Conservation (phyloP, 148 eudicot genomes). For the Vaccinium myrtillus region DNA sequence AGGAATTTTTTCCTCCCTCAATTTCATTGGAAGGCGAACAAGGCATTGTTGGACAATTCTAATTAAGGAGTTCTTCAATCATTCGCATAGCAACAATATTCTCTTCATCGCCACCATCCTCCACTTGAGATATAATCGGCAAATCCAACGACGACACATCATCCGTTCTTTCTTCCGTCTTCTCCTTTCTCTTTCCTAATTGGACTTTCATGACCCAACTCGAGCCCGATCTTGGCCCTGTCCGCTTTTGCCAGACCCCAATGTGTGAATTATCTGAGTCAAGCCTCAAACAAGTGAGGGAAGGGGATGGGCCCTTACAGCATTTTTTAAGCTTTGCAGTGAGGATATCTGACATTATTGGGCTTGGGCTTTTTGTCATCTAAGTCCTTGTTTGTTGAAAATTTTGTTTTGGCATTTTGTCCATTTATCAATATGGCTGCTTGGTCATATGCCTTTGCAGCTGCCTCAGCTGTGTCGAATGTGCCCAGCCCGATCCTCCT, state of each 20-base stretch:
- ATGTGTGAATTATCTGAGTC: slow-evolving; percentile 78
- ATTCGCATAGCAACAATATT: slow-evolving; percentile 69
- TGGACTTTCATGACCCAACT: slow-evolving; percentile 81
- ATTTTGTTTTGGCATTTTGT: slow-evolving; percentile 80
- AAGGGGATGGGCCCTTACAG: slow-evolving; percentile 72
- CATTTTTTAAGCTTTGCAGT: slow-evolving; percentile 61
- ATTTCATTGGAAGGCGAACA: slow-evolving; percentile 2
- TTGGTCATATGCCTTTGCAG: slow-evolving; percentile 86
- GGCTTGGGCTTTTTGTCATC: background rate
- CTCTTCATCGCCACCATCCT: slow-evolving; percentile 41
- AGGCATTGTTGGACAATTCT: slow-evolving; percentile 37
- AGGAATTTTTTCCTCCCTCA: background rate
- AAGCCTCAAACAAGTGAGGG: slow-evolving; percentile 79
- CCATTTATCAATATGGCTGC: slow-evolving; percentile 88
- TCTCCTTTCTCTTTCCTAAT: slow-evolving; percentile 38
- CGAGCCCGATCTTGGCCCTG: slow-evolving; percentile 59
- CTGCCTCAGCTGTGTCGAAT: slow-evolving; percentile 91
- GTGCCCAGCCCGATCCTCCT: slow-evolving; percentile 94
- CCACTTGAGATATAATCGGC: slow-evolving; percentile 8
- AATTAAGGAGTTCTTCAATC: slow-evolving; percentile 79
- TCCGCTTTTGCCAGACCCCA: slow-evolving; percentile 90
- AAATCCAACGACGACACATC: slow-evolving; percentile 16
- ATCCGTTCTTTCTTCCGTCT: background rate
- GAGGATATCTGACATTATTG: slow-evolving; percentile 44
- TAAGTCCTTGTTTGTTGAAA: slow-evolving; percentile 35